Evolutionary conservation across 148 eudicot genomes (phyloP).

Genomic region (Silene uniflora): DNA sequence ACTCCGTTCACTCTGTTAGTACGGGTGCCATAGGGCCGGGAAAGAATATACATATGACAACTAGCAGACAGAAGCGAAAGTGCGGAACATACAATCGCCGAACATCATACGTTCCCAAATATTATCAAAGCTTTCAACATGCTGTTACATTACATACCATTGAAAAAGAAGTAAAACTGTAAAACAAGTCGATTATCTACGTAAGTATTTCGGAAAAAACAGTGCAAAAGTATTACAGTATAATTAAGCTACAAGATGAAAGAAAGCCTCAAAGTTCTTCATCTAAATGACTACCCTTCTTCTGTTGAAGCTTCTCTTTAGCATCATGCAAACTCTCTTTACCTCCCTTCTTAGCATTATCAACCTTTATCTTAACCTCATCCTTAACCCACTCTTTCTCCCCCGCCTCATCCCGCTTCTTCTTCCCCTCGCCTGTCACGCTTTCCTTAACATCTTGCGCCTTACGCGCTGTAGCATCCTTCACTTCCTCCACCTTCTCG

Average conservation of each 20-base stretch:
- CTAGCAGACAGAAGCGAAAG: too few relatives aligned
- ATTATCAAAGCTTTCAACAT: too few relatives aligned
- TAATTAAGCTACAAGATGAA: background rate
- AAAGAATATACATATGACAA: too few relatives aligned
- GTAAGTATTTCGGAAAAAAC: background rate
- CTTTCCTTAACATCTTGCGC: constrained; percentile 18
- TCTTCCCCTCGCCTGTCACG: background rate
- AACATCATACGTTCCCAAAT: too few relatives aligned
- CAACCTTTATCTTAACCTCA: background rate
- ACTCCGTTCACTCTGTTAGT: too few relatives aligned
- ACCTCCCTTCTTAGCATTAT: background rate
- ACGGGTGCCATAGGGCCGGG: too few relatives aligned
- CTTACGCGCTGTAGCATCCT: background rate
- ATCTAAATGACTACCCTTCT: constrained; percentile 5
- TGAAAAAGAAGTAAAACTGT: too few relatives aligned
- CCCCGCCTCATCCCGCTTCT: constrained; percentile 1
- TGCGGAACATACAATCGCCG: too few relatives aligned
- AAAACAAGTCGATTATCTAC: background rate
- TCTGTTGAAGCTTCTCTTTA: constrained; percentile 7
- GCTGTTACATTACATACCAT: background rate
- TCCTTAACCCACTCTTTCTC: background rate
- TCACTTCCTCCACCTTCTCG: constrained; percentile 18
- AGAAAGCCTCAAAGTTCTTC: constrained; percentile 14
- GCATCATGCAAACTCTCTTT: background rate
- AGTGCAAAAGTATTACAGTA: too few relatives aligned